phyloP scores from a whole-genome alignment of 176 grass and related monocot species.

The Ensete ventricosum region DNA sequence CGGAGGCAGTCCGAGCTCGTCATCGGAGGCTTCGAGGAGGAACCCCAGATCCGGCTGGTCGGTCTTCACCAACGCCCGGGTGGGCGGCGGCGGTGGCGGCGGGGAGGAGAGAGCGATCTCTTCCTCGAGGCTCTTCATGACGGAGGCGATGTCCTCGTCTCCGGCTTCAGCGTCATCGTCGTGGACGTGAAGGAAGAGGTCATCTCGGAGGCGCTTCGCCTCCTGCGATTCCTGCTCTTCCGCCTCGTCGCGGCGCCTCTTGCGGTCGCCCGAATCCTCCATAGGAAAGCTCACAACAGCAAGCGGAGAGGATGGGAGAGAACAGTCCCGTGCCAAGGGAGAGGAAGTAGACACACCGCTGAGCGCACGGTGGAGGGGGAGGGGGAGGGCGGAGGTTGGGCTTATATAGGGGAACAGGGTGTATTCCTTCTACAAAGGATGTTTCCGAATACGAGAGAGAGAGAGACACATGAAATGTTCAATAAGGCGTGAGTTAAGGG shows the following conservation, averaged over 20 bases:
- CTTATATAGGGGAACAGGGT: too few species aligned
- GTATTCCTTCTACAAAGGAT: too few species aligned
- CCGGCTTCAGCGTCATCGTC: slow-evolving; percentile 21
- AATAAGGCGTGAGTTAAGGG: too few species aligned
- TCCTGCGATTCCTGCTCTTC: not conserved
- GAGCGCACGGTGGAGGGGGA: too few species aligned
- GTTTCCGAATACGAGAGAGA: too few species aligned
- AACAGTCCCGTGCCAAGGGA: too few species aligned
- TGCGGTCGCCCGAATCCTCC: not conserved
- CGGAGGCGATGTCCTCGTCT: slow-evolving; percentile 21
- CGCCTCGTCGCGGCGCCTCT: slow-evolving; percentile 18
- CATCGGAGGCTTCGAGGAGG: slow-evolving; percentile 35
- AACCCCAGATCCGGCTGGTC: slow-evolving; percentile 24
- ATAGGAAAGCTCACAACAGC: not conserved
- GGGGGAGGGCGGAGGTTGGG: too few species aligned
- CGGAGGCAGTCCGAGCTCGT: slow-evolving; percentile 35
- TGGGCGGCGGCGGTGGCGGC: not conserved
- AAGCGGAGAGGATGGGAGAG: not conserved
- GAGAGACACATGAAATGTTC: too few species aligned
- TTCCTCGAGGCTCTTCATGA: slow-evolving; percentile 32
- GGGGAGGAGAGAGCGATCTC: slow-evolving; percentile 13
- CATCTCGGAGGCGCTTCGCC: slow-evolving; percentile 14
- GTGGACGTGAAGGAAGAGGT: slow-evolving; percentile 16
- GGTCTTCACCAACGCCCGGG: not conserved
- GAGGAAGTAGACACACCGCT: too few species aligned